Conservation (phyloP, 2,329 filamentous ascomycete genomes). For the Fusarium protoensiforme region DNA sequence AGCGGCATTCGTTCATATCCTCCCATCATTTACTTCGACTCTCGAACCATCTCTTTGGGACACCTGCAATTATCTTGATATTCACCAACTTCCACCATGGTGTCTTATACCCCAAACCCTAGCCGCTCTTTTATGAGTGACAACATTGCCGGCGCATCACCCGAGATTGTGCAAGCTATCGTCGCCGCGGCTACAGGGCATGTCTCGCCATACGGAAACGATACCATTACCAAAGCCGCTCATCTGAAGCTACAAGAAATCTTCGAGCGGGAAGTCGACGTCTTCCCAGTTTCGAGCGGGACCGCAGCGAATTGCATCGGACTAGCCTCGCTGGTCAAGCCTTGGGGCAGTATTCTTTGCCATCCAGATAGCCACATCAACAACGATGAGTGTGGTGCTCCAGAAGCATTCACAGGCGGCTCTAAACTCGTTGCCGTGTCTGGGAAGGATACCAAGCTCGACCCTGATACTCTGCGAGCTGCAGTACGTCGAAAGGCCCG, state of each 20-base stretch:
- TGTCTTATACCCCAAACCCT: neutral
- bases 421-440: neutral
- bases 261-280: neutral
- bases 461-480: neutral
- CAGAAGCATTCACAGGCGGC: neutral
- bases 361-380: neutral
- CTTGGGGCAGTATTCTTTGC: conserved; percentile 1
- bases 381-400: neutral
- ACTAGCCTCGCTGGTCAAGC: neutral
- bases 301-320: neutral
- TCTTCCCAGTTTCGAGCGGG: conserved; percentile 1
- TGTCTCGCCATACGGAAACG: neutral
- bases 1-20: neutral
- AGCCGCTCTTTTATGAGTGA: neutral
- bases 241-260: neutral
- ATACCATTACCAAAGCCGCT: neutral
- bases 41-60: neutral
- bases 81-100: neutral
- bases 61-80: neutral
- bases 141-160: neutral
- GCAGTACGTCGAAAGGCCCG: neutral
- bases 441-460: neutral
- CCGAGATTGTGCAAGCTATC: neutral
- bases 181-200: neutral
- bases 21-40: neutral